Base-by-base conservation (phyloP, 1,284 basidiomycete genomes). In the Tetrapyrgos nigripes region DNA sequence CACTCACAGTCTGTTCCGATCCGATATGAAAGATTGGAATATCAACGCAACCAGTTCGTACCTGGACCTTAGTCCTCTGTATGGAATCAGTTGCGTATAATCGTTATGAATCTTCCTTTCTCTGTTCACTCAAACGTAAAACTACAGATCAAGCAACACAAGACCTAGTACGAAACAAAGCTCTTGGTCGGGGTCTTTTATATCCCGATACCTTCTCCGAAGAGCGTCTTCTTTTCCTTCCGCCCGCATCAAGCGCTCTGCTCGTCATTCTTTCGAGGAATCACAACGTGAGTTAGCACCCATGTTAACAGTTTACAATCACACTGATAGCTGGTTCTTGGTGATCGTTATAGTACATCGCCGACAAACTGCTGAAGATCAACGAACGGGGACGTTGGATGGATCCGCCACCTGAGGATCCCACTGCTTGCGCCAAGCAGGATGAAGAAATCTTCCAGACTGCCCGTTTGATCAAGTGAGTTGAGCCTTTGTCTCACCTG, bases 41-140 rank as follows among this genome's bases (percentile, higher is more conserved):
- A 80, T 81, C 66, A 88, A 88, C 70, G 73, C 80, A 43, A 81
- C 86, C 3, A 81, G 79, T 31, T 84, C 82, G 3, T 88, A 87
- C 63, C 76, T 88, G 53, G 86, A 88, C 60, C 73, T 87, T 17
- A 80, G 79, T 49, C 75, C 74, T 4, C 62, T 79, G 1, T 80
- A 81, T 63, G 80, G 80, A 8, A 69, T 73, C 53, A 40, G 37
- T 40, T 5, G 4, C 14, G 13, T n/a, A n/a, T 40, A 11, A 9
- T n/a, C 31, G 31, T 33, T 14, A 14, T 37, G 26, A 29, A 10
- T 52, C 17, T 37, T 27, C 33, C 17, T 23, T n/a, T 43, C 26
- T 31, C 33, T 14, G 17, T 3, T 26, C 6, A n/a, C 21, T 19
- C n/a, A 17, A 35, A 44, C 8, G 31, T 28, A 37, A 4, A 23